A percentile compares a stretch with the other conserved stretches of the same genome.
Evolutionary conservation across 106 monocot species (phyloP).

Genomic region (Platanthera guangdongensis): DNA sequence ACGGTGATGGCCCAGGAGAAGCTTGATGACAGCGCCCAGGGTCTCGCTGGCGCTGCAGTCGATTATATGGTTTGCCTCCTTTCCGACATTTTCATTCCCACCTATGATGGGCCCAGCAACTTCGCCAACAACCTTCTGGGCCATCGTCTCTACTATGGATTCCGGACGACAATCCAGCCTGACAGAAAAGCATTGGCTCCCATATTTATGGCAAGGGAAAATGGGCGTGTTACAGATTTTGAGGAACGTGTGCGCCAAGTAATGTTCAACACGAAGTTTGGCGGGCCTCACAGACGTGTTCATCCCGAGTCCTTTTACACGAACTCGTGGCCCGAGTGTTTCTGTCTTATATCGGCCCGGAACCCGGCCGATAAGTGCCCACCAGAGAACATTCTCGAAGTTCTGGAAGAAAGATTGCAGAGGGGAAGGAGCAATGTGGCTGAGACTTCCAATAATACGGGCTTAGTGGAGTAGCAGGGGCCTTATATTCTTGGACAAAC

Average conservation of each 20-base stretch:
- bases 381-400: constrained; percentile 28
- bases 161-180: constrained; percentile 76
- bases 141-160: constrained; percentile 92
- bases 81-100: constrained; percentile 91
- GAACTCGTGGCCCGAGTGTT: constrained; percentile 97
- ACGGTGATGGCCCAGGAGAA: constrained; percentile 42
- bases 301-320: constrained; percentile 73
- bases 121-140: constrained; percentile 98
- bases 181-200: constrained; percentile 83
- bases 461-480: not conserved
- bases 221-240: constrained; percentile 42
- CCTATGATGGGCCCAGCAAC: constrained; percentile 97
- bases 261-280: constrained; percentile 57
- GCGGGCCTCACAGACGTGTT: constrained; percentile 66
- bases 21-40: constrained; percentile 52
- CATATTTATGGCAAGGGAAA: constrained; percentile 79
- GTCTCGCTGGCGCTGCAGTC: constrained; percentile 79
- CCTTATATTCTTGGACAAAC: too few species aligned
- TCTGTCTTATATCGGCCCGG: constrained; percentile 48
- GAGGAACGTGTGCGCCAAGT: constrained; percentile 52
- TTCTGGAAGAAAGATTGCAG: constrained; percentile 36
- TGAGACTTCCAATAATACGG: constrained; percentile 18
- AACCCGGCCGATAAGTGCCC: constrained; percentile 54
- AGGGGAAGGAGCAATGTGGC: constrained; percentile 17
- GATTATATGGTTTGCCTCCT: constrained; percentile 99